Evolutionary conservation across 495 filamentous ascomycete genomes (phyloP), one percentile per base, ranked within the genome.

Genomic region (Xylaria venustula): DNA sequence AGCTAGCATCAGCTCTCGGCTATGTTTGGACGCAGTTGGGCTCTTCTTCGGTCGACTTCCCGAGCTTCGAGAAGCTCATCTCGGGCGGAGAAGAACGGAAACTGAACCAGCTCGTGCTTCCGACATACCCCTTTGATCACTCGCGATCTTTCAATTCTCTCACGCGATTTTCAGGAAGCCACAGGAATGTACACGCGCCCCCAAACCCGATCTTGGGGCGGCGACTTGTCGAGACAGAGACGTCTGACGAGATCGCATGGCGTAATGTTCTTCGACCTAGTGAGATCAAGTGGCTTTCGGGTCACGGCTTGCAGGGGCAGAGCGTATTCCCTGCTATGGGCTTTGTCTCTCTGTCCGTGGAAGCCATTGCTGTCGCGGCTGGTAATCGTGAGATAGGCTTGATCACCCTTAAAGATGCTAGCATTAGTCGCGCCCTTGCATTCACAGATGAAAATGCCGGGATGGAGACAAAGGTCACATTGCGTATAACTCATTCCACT

Each of bases 71-170:
- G 11, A 34, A 11, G 30, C 30, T 34, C n/a, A n/a, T n/a, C n/a
- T n/a, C n/a, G n/a, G n/a, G n/a, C n/a, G n/a, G n/a, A n/a, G n/a
- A n/a, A n/a, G n/a, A n/a, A n/a, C n/a, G n/a, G n/a, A n/a, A n/a
- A n/a, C n/a, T n/a, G n/a, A n/a, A n/a, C n/a, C n/a, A n/a, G n/a
- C n/a, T n/a, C n/a, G n/a, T n/a, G n/a, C 65, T 86, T n/a, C 83
- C 82, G 0, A 34, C 66, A 0, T 85, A 84, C 57, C 57, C 54
- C 0, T 85, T 75, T 75, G 65, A 83, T 26, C 81, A 84, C 48
- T 65, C 71, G 1, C 55, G 65, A 1, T 9, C 51, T 0, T 70
- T 73, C 63, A 80, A 77, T 75, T 36, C 71, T 25, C 80, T 80
- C 41, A 78, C 78, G 0, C 73, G 80, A 0, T 20, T 34, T 17